These are phyloP conservation scores for Metschnikowia rubicola DNA, from an alignment of 805 yeast species.

Conservation along the genomic window DNA sequence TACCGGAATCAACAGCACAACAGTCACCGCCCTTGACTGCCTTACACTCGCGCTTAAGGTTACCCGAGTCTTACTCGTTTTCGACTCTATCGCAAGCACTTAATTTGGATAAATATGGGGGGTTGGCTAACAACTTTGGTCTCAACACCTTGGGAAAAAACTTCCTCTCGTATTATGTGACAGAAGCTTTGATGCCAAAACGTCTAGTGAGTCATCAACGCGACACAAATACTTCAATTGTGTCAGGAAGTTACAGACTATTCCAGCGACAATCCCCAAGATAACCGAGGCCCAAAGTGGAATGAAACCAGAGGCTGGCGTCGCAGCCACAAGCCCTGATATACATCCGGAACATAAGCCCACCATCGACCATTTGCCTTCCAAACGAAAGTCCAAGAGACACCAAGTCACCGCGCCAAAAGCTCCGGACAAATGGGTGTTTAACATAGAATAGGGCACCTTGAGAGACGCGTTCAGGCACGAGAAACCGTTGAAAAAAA, in stretches of 20 bases:
- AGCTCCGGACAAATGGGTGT: slow-evolving; percentile 85
- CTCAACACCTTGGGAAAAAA: slow-evolving; percentile 80
- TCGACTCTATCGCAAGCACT: slow-evolving; percentile 79
- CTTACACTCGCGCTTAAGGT: slow-evolving; percentile 68
- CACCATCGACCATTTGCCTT: slow-evolving; percentile 89
- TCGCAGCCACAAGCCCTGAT: slow-evolving; percentile 95
- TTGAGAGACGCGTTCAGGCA: slow-evolving; percentile 78
- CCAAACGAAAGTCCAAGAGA: slow-evolving; percentile 80
- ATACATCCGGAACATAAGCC: slow-evolving; percentile 94
- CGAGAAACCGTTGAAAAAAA: slow-evolving; percentile 91
- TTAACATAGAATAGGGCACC: slow-evolving; percentile 87
- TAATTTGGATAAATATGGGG: slow-evolving; percentile 48
- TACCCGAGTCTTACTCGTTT: slow-evolving; percentile 54
- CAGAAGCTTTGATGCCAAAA: slow-evolving; percentile 82
- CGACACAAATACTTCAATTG: slow-evolving; percentile 74
- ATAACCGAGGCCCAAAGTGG: slow-evolving; percentile 89
- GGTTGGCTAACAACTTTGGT: slow-evolving; percentile 68
- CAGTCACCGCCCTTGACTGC: slow-evolving; percentile 74
- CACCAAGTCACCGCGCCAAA: slow-evolving; percentile 94
- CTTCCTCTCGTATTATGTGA: slow-evolving; percentile 67
- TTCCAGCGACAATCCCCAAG: slow-evolving; percentile 76
- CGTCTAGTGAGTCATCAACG: slow-evolving; percentile 92
- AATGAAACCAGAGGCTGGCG: slow-evolving; percentile 89
- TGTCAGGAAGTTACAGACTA: slow-evolving; percentile 86
- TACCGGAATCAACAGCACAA: slow-evolving; percentile 45